Evolutionary conservation across 768 basidiomycete genomes (phyloP).

Genomic region (Mycena filopes): DNA sequence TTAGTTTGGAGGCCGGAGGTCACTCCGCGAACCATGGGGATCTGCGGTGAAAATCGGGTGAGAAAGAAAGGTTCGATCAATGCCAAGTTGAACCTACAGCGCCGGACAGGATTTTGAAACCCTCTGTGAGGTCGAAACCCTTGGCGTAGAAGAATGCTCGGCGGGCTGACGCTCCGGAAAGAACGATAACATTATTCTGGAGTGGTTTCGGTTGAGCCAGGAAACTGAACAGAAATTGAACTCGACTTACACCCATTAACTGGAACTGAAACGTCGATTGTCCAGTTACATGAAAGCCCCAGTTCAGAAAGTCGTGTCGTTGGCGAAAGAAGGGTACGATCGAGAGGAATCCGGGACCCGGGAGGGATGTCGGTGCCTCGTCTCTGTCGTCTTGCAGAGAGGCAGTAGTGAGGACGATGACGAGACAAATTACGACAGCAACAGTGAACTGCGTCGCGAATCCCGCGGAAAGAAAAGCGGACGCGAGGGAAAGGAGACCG

Average conservation of each 20-base stretch:
- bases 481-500: slow-evolving; percentile 58
- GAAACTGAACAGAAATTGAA: slow-evolving; percentile 23
- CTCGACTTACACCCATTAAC: slow-evolving; percentile 61
- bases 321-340: slow-evolving; percentile 75
- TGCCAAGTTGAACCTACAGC: slow-evolving; percentile 61
- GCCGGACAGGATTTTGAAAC: slow-evolving; percentile 82
- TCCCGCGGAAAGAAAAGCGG: slow-evolving; percentile 62
- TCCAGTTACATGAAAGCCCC: slow-evolving; percentile 76
- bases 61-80: slow-evolving; percentile 30
- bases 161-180: slow-evolving; percentile 79
- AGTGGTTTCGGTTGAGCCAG: slow-evolving; percentile 35
- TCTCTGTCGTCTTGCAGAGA: slow-evolving; percentile 58
- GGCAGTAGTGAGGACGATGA: slow-evolving; percentile 57
- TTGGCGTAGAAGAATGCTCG: slow-evolving; percentile 76
- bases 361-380: slow-evolving; percentile 66
- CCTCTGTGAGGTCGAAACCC: slow-evolving; percentile 80
- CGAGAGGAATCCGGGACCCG: slow-evolving; percentile 66
- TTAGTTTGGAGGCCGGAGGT: slow-evolving; percentile 75
- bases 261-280: slow-evolving; percentile 76
- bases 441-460: slow-evolving; percentile 59
- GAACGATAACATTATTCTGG: slow-evolving; percentile 79
- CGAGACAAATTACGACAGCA: slow-evolving; percentile 58
- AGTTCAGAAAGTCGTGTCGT: slow-evolving; percentile 78
- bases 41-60: slow-evolving; percentile 51
- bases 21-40: slow-evolving; percentile 80